Conservation (phyloP, 805 yeast species). For the Yamadazyma akitaensis region DNA sequence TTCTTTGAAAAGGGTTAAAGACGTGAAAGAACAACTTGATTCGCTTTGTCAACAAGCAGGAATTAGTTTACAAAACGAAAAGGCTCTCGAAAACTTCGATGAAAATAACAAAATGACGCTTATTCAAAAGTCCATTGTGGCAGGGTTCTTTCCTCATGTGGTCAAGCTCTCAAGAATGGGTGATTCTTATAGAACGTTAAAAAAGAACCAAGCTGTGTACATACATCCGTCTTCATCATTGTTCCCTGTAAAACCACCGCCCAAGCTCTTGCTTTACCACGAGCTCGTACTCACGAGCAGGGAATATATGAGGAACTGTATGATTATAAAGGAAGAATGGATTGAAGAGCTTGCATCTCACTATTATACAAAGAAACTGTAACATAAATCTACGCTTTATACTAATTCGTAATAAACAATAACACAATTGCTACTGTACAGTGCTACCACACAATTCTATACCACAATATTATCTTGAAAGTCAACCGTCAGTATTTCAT, state of each 20-base stretch:
- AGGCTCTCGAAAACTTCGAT: constrained; percentile 21
- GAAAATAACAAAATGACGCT: constrained; percentile 11
- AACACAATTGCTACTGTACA: not conserved
- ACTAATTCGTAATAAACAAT: not conserved
- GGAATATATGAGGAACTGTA: constrained; percentile 83
- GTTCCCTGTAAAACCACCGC: constrained; percentile 64
- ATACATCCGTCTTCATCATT: constrained; percentile 86
- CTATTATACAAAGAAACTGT: constrained; percentile 25
- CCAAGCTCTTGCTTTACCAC: constrained; percentile 71
- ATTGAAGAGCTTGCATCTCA: constrained; percentile 73
- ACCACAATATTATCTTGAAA: not conserved
- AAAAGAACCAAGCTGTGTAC: constrained; percentile 66
- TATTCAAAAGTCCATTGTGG: constrained; percentile 53
- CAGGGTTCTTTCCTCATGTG: constrained; percentile 69
- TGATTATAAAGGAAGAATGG: constrained; percentile 72
- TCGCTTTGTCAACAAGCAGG: constrained; percentile 56
- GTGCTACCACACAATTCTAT: not conserved
- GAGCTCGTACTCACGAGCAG: constrained; percentile 81
- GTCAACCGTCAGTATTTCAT: no score
- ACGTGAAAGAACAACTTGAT: constrained; percentile 67
- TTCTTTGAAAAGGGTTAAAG: constrained; percentile 63
- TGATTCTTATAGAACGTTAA: constrained; percentile 63
- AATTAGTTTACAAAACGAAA: constrained; percentile 27
- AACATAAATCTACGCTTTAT: not conserved
- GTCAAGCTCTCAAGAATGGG: constrained; percentile 61